Evolutionary conservation across 75 land plant genomes (phyloP).

Genomic region (Adiantum capillusveneris): DNA sequence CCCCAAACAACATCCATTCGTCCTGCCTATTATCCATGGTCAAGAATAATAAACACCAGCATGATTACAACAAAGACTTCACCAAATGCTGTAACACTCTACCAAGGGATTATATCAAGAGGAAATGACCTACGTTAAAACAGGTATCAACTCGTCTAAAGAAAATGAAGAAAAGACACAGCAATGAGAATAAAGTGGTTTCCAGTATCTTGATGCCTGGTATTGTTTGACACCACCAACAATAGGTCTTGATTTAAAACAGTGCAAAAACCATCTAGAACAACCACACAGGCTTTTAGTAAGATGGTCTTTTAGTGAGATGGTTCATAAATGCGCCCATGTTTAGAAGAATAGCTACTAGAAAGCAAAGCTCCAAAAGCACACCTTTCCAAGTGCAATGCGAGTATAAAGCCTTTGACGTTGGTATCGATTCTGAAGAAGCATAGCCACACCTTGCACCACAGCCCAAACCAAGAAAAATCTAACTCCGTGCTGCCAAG

Average conservation of each 20-base stretch:
- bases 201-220: no score
- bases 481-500: constrained; percentile 69
- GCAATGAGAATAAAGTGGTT: no score
- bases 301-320: no score
- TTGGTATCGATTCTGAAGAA: constrained; percentile 92
- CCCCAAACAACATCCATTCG: constrained; percentile 99
- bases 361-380: not conserved
- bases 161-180: no score
- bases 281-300: not conserved
- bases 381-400: constrained; percentile 94
- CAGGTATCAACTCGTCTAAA: constrained; percentile 99
- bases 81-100: no score
- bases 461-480: constrained; percentile 88
- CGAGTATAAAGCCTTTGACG: constrained; percentile 93
- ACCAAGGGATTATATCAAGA: no score
- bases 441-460: constrained; percentile 97
- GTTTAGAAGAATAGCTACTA: constrained; percentile 1
- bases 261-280: not conserved
- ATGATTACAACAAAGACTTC: no score
- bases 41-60: no score
- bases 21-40: constrained; percentile 65
- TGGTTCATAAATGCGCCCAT: not conserved
- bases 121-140: constrained; percentile 79
- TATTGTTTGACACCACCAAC: constrained; percentile 97
- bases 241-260: not conserved